phyloP scores from a whole-genome alignment of 2,329 filamentous ascomycete genomes.

The Magnaporthiopsis rhizophila region DNA sequence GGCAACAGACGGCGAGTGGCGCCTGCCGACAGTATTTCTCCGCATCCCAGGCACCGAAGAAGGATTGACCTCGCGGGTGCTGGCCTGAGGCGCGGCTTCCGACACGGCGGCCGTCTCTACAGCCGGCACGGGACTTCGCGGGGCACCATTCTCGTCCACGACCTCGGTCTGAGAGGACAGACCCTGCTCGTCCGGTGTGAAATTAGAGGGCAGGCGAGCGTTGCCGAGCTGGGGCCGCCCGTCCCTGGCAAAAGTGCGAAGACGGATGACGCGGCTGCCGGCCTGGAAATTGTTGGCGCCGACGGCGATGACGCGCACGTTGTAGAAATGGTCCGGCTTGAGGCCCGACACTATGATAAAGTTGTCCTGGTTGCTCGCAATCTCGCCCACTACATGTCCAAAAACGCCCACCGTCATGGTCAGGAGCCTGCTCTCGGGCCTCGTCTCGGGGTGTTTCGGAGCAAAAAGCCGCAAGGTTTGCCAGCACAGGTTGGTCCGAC shows the following conservation, averaged over 20 bases:
- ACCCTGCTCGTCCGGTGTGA: slow-evolving; percentile 41
- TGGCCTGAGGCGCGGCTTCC: slow-evolving; percentile 7
- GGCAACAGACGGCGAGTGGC: slow-evolving; percentile 64
- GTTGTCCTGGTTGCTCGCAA: slow-evolving; percentile 65
- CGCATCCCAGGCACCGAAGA: slow-evolving; percentile 27
- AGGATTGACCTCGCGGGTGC: neutral
- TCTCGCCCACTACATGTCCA: slow-evolving; percentile 64
- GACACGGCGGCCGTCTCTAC: slow-evolving; percentile 48
- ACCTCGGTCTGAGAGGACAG: slow-evolving; percentile 32
- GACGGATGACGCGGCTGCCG: slow-evolving; percentile 73
- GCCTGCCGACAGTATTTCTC: slow-evolving; percentile 63
- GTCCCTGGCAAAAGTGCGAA: slow-evolving; percentile 66
- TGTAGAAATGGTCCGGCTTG: slow-evolving; percentile 82
- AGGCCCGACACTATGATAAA: slow-evolving; percentile 88
- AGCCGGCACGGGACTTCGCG: slow-evolving; percentile 42
- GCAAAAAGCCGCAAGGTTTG: too few relatives aligned
- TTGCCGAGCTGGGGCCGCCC: slow-evolving; percentile 53
- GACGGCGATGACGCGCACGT: slow-evolving; percentile 85
- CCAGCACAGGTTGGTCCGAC: slow-evolving; percentile 19
- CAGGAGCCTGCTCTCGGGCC: neutral
- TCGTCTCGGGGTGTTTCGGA: neutral
- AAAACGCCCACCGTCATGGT: neutral
- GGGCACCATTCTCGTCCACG: slow-evolving; percentile 40
- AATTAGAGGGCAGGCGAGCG: slow-evolving; percentile 47
- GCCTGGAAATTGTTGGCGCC: slow-evolving; percentile 90